Conservation (phyloP, 345 rosid species). For the Eucalyptus albens region DNA sequence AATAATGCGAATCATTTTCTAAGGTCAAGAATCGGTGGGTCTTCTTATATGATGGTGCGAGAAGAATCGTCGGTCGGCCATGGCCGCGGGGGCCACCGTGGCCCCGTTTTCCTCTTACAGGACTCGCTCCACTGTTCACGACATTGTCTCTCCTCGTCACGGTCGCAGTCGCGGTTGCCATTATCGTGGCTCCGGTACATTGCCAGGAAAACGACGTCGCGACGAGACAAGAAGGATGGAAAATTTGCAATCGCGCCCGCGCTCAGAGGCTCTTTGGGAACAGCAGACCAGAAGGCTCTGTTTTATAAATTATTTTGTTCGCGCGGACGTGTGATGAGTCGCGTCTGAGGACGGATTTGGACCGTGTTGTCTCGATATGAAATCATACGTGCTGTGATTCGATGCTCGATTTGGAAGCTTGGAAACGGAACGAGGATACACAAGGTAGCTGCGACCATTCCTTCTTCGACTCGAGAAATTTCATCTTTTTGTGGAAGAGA, state of each 20-base stretch:
- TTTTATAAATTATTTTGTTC: neutral
- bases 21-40: neutral
- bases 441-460: neutral
- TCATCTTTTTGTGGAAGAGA: neutral
- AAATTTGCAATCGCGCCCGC: neutral
- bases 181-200: neutral
- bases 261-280: neutral
- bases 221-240: neutral
- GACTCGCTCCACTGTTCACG: neutral
- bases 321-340: rapidly evolving
- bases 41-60: neutral
- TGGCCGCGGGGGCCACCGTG: neutral
- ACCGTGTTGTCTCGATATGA: neutral
- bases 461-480: neutral
- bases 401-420: neutral
- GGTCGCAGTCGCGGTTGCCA: neutral
- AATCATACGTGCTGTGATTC: too few species aligned
- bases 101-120: neutral
- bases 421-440: neutral
- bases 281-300: neutral
- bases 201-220: neutral
- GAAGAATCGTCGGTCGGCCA: neutral
- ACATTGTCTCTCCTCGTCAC: neutral
- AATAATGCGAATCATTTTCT: neutral
- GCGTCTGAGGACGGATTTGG: neutral